These are phyloP conservation scores for Moniliella sp. DNA, from an alignment of 1,284 basidiomycete genomes.

Conservation along the genomic window DNA sequence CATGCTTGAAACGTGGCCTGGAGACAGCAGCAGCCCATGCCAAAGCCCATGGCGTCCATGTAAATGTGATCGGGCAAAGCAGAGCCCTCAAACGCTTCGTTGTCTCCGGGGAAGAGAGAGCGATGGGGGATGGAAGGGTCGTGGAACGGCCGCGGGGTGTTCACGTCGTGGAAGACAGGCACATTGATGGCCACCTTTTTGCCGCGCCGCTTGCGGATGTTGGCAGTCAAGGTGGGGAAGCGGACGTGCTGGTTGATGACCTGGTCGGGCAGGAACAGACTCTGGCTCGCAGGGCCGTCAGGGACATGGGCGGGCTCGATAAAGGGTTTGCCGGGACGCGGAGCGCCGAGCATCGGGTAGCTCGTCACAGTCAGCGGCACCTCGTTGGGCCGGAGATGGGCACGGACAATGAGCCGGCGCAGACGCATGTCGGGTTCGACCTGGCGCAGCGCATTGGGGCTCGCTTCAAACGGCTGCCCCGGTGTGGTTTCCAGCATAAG, in stretches of 20 bases:
- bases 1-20: slow-evolving; percentile 95
- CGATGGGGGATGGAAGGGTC: slow-evolving; percentile 71
- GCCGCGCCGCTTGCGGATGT: slow-evolving; percentile 69
- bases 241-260: slow-evolving; percentile 90
- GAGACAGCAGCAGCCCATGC: slow-evolving; percentile 95
- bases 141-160: slow-evolving; percentile 68
- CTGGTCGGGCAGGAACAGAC: slow-evolving; percentile 79
- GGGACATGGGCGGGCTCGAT: slow-evolving; percentile 71
- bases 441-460: slow-evolving; percentile 57
- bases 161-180: slow-evolving; percentile 69
- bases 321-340: slow-evolving; percentile 52
- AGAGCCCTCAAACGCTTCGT: slow-evolving; percentile 67
- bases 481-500: slow-evolving; percentile 98
- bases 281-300: slow-evolving; percentile 59
- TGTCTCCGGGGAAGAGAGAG: slow-evolving; percentile 54
- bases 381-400: slow-evolving; percentile 64
- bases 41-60: slow-evolving; percentile 98
- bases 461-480: slow-evolving; percentile 74
- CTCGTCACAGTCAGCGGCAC: slow-evolving; percentile 77
- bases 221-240: slow-evolving; percentile 91
- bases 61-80: slow-evolving; percentile 80
- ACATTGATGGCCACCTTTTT: slow-evolving; percentile 89
- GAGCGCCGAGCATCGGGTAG: slow-evolving; percentile 75
- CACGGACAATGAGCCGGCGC: slow-evolving; percentile 62
- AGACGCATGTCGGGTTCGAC: slow-evolving; percentile 79